Evolutionary conservation across 345 rosid genomes (phyloP).

Genomic region (Boechera retrofracta): DNA sequence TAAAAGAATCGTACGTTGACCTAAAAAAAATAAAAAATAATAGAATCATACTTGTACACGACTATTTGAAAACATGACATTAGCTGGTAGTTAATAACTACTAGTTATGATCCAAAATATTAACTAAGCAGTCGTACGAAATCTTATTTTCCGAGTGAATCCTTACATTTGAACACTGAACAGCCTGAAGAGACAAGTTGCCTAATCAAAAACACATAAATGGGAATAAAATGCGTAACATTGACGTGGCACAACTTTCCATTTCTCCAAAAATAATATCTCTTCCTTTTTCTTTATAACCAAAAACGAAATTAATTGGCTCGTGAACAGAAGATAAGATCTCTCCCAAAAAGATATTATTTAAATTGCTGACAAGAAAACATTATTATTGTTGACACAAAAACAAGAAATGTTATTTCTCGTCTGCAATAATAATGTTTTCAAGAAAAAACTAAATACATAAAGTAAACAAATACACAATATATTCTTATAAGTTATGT

Average conservation of each 20-base stretch:
- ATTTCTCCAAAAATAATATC: neutral
- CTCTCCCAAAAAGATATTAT: neutral
- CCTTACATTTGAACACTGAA: constrained; percentile 22
- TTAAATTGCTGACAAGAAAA: neutral
- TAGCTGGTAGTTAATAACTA: too few species aligned
- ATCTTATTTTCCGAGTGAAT: neutral
- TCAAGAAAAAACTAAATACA: neutral
- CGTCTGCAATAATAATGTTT: too few species aligned
- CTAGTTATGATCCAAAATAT: neutral
- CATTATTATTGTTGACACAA: constrained; percentile 3
- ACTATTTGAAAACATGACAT: constrained; percentile 5
- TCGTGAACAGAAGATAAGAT: constrained; percentile 34
- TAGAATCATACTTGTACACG: neutral
- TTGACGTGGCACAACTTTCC: constrained; percentile 31
- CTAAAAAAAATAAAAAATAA: too few species aligned
- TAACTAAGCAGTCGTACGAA: neutral
- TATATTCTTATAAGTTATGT: neutral
- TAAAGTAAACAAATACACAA: neutral
- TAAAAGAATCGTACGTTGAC: too few species aligned
- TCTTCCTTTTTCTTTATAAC: neutral
- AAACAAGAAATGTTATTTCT: neutral
- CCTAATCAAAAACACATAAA: constrained; percentile 30
- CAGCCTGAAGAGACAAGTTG: constrained; percentile 35
- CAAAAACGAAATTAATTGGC: constrained; percentile 6
- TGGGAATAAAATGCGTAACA: constrained; percentile 21